Conservation (phyloP, 305 asterid genomes). For the Fraxinus greggii region DNA sequence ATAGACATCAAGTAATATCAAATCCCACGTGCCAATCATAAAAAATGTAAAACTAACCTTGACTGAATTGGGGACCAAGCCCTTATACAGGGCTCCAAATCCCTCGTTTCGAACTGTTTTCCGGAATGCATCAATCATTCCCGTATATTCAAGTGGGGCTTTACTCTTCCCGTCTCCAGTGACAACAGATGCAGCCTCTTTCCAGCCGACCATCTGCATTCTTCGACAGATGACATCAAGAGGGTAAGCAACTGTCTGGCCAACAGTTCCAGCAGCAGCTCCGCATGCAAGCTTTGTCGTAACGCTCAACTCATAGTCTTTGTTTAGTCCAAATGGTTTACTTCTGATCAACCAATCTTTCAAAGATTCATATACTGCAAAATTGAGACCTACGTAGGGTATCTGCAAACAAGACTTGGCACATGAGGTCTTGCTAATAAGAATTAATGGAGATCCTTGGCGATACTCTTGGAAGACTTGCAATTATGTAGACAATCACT, state of each 20-base stretch:
- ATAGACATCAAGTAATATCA: neutral
- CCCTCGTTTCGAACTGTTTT: constrained; percentile 86
- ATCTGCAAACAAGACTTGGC: constrained; percentile 44
- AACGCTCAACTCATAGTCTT: constrained; percentile 77
- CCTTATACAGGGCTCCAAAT: constrained; percentile 80
- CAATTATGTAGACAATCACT: neutral
- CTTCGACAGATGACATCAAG: constrained; percentile 89
- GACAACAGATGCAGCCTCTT: constrained; percentile 70
- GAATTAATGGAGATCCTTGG: neutral
- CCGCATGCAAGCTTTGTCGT: constrained; percentile 84
- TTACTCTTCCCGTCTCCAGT: constrained; percentile 73
- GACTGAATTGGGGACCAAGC: constrained; percentile 88
- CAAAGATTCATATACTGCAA: constrained; percentile 88
- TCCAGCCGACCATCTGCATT: constrained; percentile 99
- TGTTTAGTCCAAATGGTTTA: constrained; percentile 55
- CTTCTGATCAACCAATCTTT: constrained; percentile 76
- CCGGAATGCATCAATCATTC: constrained; percentile 89
- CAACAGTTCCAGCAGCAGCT: constrained; percentile 92
- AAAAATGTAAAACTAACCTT: constrained; percentile 55
- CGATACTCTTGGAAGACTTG: neutral
- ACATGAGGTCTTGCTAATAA: neutral
- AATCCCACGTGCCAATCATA: neutral
- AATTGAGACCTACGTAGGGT: constrained; percentile 93
- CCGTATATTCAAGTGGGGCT: constrained; percentile 64
- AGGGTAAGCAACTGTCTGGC: constrained; percentile 94